Evolutionary conservation across 2,329 filamentous ascomycete genomes (phyloP).

Genomic region (Fusarium haematococcum): DNA sequence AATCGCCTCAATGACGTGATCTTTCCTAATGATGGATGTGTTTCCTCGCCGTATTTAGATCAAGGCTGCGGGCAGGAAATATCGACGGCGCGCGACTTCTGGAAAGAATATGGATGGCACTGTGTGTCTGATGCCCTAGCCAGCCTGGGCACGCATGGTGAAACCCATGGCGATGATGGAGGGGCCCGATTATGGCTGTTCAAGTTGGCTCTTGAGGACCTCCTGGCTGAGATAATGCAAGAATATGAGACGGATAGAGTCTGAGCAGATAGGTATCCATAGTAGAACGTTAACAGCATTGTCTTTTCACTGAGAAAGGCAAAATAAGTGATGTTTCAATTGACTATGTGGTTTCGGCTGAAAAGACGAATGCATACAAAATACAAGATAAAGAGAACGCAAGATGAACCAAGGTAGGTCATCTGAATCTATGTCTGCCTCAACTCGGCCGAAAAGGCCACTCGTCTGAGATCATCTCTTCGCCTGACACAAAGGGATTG

Average conservation of each 20-base stretch:
- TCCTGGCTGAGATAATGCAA: neutral
- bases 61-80: neutral
- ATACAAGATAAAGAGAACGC: too few relatives aligned
- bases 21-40: neutral
- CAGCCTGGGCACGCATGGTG: neutral
- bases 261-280: too few relatives aligned
- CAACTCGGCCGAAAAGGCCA: too few relatives aligned
- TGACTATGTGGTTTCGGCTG: too few relatives aligned
- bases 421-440: too few relatives aligned
- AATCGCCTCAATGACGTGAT: neutral
- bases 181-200: neutral
- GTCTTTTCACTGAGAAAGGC: too few relatives aligned
- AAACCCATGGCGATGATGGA: neutral
- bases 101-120: neutral
- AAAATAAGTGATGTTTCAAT: too few relatives aligned
- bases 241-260: neutral
- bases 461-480: too few relatives aligned
- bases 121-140: neutral
- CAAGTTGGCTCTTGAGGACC: neutral
- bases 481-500: too few relatives aligned
- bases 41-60: neutral
- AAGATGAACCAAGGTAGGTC: too few relatives aligned
- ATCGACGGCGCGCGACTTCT: neutral
- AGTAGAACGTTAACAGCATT: too few relatives aligned
- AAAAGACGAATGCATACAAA: too few relatives aligned